Evolutionary conservation across 768 basidiomycete genomes (phyloP), one percentile per base, ranked within the genome.

Genomic region (Phlebiopsis flavidoalba): DNA sequence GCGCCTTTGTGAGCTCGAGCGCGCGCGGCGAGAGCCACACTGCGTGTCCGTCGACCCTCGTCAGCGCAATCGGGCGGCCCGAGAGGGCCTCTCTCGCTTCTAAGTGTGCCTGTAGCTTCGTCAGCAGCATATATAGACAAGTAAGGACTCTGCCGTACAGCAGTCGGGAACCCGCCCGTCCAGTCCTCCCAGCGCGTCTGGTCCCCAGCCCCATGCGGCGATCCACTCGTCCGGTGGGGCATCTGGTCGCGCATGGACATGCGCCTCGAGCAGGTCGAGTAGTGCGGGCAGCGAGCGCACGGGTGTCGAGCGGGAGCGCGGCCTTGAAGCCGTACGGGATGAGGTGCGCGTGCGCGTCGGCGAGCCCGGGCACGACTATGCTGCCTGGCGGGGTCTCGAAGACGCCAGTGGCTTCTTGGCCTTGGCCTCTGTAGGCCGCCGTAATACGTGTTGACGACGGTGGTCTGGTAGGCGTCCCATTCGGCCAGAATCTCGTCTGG

Each of bases 171-270:
- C 22, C 77, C 69, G 8, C 76, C 71, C 11, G 76, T 46, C 46
- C 66, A 69, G 24, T 65, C 78, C 7, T 79, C 64, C 90, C 90
- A 93, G 60, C 81, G 79, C 1, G 89, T 96, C 72, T 98, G 94
- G 68, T 98, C 92, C n/a, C 95, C 95, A 98, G 5, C 95, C 95
- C 77, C 89, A 83, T 11, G 93, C 95, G 65, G 86, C 77, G 46
- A 97, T 83, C 92, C 93, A 97, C 5, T 68, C 74, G 3, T 79
- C 74, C 2, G 73, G 76, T 66, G 90, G 69, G 6, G 88, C 70
- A 43, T 85, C 83, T 0, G 88, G 83, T 56, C 85, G 82, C 0
- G 77, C 71, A 4, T 75, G 67, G 58, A 93, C 80, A 63, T 88
- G 87, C 1, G 71, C 64, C 59, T 84, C 85, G 36, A 94, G 74